Conservation (phyloP, 495 filamentous ascomycete species). For the Penicillium robsamsonii region DNA sequence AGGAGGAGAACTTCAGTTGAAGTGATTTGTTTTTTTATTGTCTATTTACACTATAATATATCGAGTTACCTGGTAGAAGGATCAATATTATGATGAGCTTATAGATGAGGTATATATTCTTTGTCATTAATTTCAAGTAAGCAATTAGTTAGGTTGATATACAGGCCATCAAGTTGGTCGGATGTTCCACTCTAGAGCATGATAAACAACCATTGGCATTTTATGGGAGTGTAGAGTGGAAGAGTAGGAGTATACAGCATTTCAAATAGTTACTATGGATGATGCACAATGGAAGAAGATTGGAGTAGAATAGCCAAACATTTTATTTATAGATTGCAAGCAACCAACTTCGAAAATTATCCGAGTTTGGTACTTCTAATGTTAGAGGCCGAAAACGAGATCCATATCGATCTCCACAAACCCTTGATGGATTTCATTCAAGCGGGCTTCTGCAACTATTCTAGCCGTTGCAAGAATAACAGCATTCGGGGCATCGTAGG, state of each 20-base stretch:
- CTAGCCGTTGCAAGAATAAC: not conserved
- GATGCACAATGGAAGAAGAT: not conserved
- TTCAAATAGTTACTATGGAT: no score
- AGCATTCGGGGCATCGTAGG: not conserved
- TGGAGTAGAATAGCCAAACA: not conserved
- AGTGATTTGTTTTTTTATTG: conserved; percentile 3
- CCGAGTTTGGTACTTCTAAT: not conserved
- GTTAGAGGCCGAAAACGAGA: not conserved
- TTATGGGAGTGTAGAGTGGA: no score
- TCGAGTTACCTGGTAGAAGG: no score
- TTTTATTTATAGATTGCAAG: not conserved
- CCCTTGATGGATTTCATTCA: not conserved
- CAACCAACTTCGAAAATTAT: not conserved
- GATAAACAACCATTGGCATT: no score
- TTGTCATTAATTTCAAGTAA: not conserved
- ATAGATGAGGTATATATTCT: not conserved
- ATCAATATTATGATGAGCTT: no score
- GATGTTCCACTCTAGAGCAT: no score
- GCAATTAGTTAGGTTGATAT: not conserved
- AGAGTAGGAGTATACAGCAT: no score
- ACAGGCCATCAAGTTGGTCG: no score
- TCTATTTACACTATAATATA: no score
- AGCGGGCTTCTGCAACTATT: not conserved
- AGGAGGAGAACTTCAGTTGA: conserved; percentile 14
- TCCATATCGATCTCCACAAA: conserved; percentile 2